Percentiles rank a stretch among this genome's conserved stretches.
These are phyloP conservation scores for Chlorella sp. DNA, from an alignment of 139 green algal genomes.

Conservation along the genomic window DNA sequence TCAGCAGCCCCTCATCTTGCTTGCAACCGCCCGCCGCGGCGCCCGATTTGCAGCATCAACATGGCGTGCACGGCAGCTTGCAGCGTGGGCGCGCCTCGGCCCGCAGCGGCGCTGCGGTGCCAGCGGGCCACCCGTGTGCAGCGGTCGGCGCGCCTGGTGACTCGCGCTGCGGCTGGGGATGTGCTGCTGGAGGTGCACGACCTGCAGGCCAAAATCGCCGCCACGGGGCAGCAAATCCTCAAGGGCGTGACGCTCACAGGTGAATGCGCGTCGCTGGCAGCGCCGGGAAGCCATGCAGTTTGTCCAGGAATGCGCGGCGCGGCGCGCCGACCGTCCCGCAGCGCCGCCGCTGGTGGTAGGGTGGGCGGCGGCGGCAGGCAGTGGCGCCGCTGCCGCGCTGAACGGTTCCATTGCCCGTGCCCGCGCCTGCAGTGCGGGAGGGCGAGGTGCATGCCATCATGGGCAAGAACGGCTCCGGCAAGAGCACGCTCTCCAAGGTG, in stretches of 20 bases:
- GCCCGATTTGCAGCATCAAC: not conserved
- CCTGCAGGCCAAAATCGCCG: constrained; percentile 81
- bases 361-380: too few species aligned
- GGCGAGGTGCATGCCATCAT: constrained; percentile 98
- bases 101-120: not conserved
- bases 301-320: too few species aligned
- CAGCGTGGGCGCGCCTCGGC: too few species aligned
- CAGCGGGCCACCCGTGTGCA: too few species aligned
- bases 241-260: constrained; percentile 90
- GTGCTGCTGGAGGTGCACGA: constrained; percentile 82
- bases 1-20: too few species aligned
- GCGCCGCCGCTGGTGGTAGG: too few species aligned
- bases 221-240: constrained; percentile 89
- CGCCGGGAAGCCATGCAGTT: too few species aligned
- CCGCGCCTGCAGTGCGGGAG: constrained; percentile 63
- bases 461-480: constrained; percentile 98
- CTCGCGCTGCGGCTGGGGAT: constrained; percentile 17
- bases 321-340: too few species aligned
- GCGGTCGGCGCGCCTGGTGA: not conserved
- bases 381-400: too few species aligned
- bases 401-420: not conserved
- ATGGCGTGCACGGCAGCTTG: not conserved
- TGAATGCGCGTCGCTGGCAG: too few species aligned
- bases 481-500: constrained; percentile 94
- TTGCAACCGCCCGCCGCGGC: not conserved